Evolutionary conservation across 2,329 filamentous ascomycete species (phyloP).

Genomic region (Colletotrichum sp.): DNA sequence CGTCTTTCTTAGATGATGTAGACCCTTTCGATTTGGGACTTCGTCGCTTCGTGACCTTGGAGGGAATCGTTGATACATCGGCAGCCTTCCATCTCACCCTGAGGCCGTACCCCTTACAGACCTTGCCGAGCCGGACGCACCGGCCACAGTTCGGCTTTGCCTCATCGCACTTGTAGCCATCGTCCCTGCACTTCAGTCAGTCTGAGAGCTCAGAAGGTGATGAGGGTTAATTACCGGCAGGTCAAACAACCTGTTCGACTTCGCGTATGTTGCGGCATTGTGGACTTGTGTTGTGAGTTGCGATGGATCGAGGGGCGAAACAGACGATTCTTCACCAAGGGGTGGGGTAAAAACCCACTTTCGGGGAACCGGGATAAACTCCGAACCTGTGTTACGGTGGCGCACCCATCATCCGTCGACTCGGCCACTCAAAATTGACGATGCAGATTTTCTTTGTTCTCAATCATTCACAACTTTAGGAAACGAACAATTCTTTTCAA

Average conservation of each 20-base stretch:
- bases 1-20: fast-evolving
- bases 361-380: not conserved
- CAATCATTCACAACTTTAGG: no score
- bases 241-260: conserved; percentile 16
- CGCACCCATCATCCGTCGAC: not conserved
- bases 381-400: not conserved
- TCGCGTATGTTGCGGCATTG: conserved; percentile 7
- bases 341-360: not conserved
- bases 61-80: not conserved
- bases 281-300: not conserved
- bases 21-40: not conserved
- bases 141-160: conserved; percentile 32
- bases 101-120: conserved; percentile 34
- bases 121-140: conserved; percentile 32
- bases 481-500: fast-evolving
- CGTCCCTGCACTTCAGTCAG: conserved; percentile 23
- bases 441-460: not conserved
- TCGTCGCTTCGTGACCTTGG: not conserved
- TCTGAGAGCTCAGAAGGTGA: fast-evolving
- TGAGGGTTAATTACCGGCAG: not conserved
- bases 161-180: conserved; percentile 39
- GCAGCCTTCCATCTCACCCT: conserved; percentile 30
- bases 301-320: not conserved
- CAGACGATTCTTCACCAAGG: not conserved
- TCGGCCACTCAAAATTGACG: not conserved